phyloP scores from a whole-genome alignment of 2,329 filamentous ascomycete genomes.

The Alternaria alternata region DNA sequence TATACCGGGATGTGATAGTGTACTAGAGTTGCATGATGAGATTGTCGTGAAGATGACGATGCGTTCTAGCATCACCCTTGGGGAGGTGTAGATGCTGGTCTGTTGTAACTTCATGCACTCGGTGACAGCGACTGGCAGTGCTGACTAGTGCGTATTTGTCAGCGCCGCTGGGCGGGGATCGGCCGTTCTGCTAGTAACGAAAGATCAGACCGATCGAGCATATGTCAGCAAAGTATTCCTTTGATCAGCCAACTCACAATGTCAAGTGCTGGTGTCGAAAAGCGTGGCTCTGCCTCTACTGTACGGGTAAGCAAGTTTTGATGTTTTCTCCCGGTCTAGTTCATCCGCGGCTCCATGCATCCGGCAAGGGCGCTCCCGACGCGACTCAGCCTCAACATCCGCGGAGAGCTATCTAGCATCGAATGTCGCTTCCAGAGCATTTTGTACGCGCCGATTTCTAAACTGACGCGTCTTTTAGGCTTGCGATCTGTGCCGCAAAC shows the following conservation, averaged over 20 bases:
- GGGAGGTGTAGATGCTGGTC: background rate
- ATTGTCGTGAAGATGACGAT: background rate
- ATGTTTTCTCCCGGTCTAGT: background rate
- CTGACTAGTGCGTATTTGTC: slow-evolving; percentile 14
- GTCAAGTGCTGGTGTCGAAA: slow-evolving; percentile 30
- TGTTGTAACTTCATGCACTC: background rate
- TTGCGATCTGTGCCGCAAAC: slow-evolving; percentile 38
- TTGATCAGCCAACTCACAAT: slow-evolving; percentile 10
- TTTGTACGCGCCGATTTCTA: background rate
- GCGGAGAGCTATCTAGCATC: background rate
- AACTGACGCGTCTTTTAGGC: slow-evolving; percentile 17
- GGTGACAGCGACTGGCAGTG: slow-evolving; percentile 31
- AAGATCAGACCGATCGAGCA: slow-evolving; percentile 17
- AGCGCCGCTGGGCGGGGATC: background rate
- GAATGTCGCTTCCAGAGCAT: background rate
- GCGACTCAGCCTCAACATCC: background rate
- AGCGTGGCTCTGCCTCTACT: slow-evolving; percentile 34
- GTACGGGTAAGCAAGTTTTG: slow-evolving; percentile 26
- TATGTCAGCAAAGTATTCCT: slow-evolving; percentile 14
- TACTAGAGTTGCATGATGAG: background rate
- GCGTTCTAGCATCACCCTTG: background rate
- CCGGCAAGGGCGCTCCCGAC: background rate
- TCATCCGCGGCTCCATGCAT: background rate
- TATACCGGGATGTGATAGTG: background rate
- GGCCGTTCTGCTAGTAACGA: background rate